Base-by-base conservation (phyloP, 768 basidiomycete species). In the Pholiota conissans region DNA sequence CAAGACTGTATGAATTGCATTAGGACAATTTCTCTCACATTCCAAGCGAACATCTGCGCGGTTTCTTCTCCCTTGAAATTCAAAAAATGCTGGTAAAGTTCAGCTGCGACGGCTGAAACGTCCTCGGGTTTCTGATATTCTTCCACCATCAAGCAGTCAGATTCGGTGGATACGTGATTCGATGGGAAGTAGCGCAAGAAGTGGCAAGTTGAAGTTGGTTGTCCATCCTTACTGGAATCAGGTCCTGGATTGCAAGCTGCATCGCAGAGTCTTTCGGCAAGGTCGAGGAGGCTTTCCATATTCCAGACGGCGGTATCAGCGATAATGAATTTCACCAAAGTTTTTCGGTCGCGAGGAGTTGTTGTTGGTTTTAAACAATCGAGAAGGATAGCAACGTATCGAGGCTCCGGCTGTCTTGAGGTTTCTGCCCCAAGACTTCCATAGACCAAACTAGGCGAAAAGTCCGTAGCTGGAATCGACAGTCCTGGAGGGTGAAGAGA, bases 11-110 rank as follows among this genome's bases (percentile, higher is more conserved):
- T 57, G 55, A 65, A 63, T 24, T 42, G 52, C 26, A 22, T 57
- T 60, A 65, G 46, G 16, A 61, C 48, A 16, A 46, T 46, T 35
- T 65, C 64, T 50, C 61, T 60, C n/a, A 65, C 27, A 40, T 59
- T 57, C 59, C 61, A 65, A 11, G 28, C 39, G 18, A 65, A 65
- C n/a, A 52, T 39, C n/a, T 63, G 57, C 11, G 50, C 59, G 1
- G 50, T 30, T 18, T 65, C 64, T n/a, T 40, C 37, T 10, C 40
- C 55, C 2, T 57, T 48, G 13, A 55, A 34, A 14, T 27, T n/a
- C 20, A 29, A 47, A 32, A 55, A 57, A 18, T 57, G 57, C 11
- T 32, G 26, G n/a, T 62, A 32, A 8, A 62, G 34, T 10, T 56
- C 46, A 45, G 50, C 50, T 4, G 35, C 35, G 9, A 52, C 50